A percentile compares a stretch with the other conserved stretches of the same genome.
Evolutionary conservation across 2,329 filamentous ascomycete genomes (phyloP).

Genomic region (Samsoniella hepiali): DNA sequence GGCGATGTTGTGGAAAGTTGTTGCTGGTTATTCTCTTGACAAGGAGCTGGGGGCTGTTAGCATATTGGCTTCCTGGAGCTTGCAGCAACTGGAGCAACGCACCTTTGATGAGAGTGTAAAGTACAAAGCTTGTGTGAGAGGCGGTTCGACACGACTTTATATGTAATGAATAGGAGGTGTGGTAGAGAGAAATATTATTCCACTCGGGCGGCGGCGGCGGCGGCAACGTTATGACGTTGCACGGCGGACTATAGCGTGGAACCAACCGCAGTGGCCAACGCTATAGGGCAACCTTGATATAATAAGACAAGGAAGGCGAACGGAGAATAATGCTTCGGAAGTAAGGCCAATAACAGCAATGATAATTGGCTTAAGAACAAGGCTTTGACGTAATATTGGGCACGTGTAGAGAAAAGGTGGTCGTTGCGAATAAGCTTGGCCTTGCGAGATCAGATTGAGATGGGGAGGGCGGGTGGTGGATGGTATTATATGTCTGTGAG

Average conservation of each 20-base stretch:
- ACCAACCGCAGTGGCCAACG: neutral
- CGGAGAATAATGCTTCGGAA: neutral
- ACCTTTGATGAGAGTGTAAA: neutral
- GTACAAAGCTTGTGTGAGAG: neutral
- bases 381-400: neutral
- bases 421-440: neutral
- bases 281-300: constrained; percentile 8
- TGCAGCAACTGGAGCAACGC: neutral
- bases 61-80: neutral
- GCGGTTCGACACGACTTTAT: neutral
- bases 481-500: constrained; percentile 18
- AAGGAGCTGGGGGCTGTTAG: neutral
- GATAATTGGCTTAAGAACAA: neutral
- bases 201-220: neutral
- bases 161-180: neutral
- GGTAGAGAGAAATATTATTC: neutral
- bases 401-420: neutral
- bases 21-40: neutral
- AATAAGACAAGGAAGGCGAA: constrained; percentile 1
- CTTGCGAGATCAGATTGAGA: constrained; percentile 12
- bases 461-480: constrained; percentile 10
- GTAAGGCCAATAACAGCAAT: neutral
- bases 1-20: constrained; percentile 9
- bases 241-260: neutral
- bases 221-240: neutral